phyloP scores from a whole-genome alignment of 2,329 filamentous ascomycete genomes.

The Akanthomyces uredinophilus region DNA sequence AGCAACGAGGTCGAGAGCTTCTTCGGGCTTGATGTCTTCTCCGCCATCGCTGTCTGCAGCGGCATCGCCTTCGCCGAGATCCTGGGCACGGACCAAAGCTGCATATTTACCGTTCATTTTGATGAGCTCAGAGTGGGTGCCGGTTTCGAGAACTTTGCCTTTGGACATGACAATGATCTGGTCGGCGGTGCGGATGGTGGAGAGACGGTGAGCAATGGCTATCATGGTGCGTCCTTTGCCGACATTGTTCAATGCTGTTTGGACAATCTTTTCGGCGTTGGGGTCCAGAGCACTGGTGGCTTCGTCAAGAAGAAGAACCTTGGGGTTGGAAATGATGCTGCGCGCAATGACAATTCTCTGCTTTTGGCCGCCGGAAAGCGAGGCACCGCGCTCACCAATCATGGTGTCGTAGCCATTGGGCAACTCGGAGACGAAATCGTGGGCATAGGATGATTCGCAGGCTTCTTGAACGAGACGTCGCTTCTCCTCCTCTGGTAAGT shows the following conservation, averaged over 20 bases:
- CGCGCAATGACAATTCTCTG: slow-evolving; percentile 64
- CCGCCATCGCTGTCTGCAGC: slow-evolving; percentile 17
- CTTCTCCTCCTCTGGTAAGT: slow-evolving; percentile 38
- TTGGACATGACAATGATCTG: slow-evolving; percentile 60
- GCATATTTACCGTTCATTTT: slow-evolving; percentile 43
- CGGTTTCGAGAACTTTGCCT: slow-evolving; percentile 56
- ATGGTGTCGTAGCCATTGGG: slow-evolving; percentile 54
- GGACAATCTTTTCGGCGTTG: slow-evolving; percentile 46
- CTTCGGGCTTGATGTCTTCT: slow-evolving; percentile 28
- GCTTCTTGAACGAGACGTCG: slow-evolving; percentile 40
- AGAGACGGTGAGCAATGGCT: slow-evolving; percentile 58
- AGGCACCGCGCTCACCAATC: slow-evolving; percentile 61
- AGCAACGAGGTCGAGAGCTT: slow-evolving; percentile 13
- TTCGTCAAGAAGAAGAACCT: slow-evolving; percentile 63
- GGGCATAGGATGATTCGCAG: slow-evolving; percentile 45
- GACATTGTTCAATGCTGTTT: slow-evolving; percentile 48
- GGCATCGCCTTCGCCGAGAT: slow-evolving; percentile 27
- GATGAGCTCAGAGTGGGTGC: slow-evolving; percentile 56
- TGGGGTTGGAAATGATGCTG: slow-evolving; percentile 58
- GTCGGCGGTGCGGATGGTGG: slow-evolving; percentile 56
- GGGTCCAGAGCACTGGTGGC: slow-evolving; percentile 56
- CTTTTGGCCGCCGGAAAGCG: slow-evolving; percentile 61
- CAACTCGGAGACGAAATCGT: slow-evolving; percentile 47
- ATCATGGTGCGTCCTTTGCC: slow-evolving; percentile 58
- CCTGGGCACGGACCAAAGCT: slow-evolving; percentile 42